Conservation (phyloP, 2,329 filamentous ascomycete genomes). For the Botrytis byssoidea region DNA sequence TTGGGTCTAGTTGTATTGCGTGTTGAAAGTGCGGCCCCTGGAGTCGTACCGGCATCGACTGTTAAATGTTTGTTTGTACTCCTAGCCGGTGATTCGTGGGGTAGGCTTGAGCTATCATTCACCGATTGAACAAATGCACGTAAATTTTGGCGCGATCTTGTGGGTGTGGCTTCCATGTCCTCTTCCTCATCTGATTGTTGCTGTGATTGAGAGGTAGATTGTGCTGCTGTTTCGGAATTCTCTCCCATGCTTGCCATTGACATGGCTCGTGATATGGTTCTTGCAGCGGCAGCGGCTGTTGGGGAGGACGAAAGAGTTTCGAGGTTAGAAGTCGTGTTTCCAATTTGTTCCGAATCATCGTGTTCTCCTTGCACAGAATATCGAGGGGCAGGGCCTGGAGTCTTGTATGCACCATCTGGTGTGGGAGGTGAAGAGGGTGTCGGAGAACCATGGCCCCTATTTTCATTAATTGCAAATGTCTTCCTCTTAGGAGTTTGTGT, state of each 20-base stretch:
- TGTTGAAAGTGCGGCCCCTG: constrained; percentile 45
- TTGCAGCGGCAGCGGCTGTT: constrained; percentile 53
- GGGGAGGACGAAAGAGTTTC: constrained; percentile 58
- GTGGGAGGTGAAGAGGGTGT: constrained; percentile 27
- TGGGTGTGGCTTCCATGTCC: constrained; percentile 33
- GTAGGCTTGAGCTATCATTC: constrained; percentile 33
- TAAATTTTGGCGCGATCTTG: constrained; percentile 26
- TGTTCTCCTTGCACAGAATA: constrained; percentile 12
- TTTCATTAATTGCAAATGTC: background rate
- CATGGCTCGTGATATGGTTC: constrained; percentile 52
- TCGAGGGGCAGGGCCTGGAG: constrained; percentile 27
- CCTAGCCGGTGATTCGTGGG: constrained; percentile 40
- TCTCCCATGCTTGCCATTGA: constrained; percentile 44
- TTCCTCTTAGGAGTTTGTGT: background rate
- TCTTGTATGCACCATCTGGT: constrained; percentile 34
- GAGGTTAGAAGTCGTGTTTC: constrained; percentile 50
- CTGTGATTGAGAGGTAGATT: constrained; percentile 24
- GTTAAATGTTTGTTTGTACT: constrained; percentile 34
- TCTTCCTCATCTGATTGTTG: constrained; percentile 31
- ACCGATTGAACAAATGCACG: constrained; percentile 24
- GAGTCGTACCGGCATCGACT: constrained; percentile 48
- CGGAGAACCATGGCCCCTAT: constrained; percentile 20
- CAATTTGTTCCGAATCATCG: constrained; percentile 26
- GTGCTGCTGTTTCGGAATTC: constrained; percentile 22
- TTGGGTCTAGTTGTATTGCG: constrained; percentile 49